Conservation (phyloP, 768 basidiomycete species). For the Astraeus odoratus region DNA sequence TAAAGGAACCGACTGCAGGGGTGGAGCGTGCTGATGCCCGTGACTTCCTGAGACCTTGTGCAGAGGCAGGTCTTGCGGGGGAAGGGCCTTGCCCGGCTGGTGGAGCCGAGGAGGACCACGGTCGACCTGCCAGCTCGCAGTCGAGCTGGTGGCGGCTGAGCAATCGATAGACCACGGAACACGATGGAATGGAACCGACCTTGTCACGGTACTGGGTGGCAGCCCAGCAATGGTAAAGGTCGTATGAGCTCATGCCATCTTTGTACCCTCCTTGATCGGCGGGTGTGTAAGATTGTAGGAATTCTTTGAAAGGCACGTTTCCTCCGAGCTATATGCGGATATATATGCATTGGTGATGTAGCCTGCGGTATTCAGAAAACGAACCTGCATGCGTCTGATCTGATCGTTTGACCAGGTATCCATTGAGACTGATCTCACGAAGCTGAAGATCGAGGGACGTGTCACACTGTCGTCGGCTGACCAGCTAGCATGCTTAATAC, state of each 20-base stretch:
- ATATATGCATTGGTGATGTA: conserved; percentile 5
- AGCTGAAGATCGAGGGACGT: conserved; percentile 39
- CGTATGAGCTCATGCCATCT: conserved; percentile 52
- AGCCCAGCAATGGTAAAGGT: conserved; percentile 91
- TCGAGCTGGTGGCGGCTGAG: conserved; percentile 55
- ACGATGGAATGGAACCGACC: conserved; percentile 32
- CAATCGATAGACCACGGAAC: neutral
- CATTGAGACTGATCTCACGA: conserved; percentile 92
- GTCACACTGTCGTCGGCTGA: conserved; percentile 1
- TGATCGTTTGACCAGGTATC: conserved; percentile 94
- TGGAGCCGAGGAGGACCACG: conserved; percentile 74
- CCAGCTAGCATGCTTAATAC: conserved; percentile 28
- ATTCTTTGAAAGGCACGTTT: conserved; percentile 75
- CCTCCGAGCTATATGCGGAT: conserved; percentile 63
- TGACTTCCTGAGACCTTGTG: conserved; percentile 84
- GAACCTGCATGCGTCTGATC: conserved; percentile 82
- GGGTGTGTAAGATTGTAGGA: conserved; percentile 65
- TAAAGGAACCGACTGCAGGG: conserved; percentile 44
- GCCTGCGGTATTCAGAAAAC: conserved; percentile 14
- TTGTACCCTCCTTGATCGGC: conserved; percentile 64
- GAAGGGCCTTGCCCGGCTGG: conserved; percentile 41
- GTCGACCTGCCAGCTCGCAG: conserved; percentile 61
- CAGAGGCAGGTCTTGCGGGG: conserved; percentile 60
- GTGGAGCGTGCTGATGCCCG: conserved; percentile 63
- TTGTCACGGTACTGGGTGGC: conserved; percentile 94